Base-by-base conservation (phyloP, 2,329 filamentous ascomycete species). In the Arthrobotrys entomopaga region DNA sequence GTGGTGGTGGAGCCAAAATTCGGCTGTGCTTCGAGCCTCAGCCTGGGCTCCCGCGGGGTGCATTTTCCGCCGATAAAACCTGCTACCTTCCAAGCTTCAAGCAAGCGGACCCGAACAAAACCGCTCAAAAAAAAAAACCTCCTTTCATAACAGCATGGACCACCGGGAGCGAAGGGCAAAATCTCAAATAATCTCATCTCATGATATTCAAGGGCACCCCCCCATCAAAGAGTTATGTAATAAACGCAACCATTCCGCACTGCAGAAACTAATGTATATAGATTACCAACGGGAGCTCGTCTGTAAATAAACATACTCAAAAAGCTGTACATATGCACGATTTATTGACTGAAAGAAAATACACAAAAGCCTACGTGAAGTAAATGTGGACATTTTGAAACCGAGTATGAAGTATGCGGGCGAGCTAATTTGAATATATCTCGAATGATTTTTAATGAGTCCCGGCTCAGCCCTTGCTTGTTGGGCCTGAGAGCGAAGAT, bases 281-380 rank as follows among this genome's bases (percentile, higher is more conserved):
- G 42, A 46, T 15, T 46, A 34, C 29, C 42, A n/a, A 2, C 2
- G 42, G 16, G 42, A 59, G 56, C 42, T 59, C 56, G 11, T 34
- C 24, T 69, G 57, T 69, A 69, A 49, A 69, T 69, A 69, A 69
- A 67, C n/a, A 56, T 56, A 26, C n/a, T 53, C 56, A 50, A 34
- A 38, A 24, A 26, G n/a, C 54, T 67, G 64, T 67, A 67, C 16
- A 59, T 60, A 60, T 15, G 48, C 19, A 50, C 48, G 8, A 22
- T 19, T n/a, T 42, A 15, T 26, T 46, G 49, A 66, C 29, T 6
- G 29, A 34, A 10, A 46, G 16, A 46, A 46, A 10, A 46, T 13
- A 46, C 42, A 42, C 58, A 50, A 40, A 52, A 10, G 26, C n/a
- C 34, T 40, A 46, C n/a, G 29, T 10, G 10, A 26, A 34, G 29